A percentile compares a stretch with the other conserved stretches of the same genome.
Evolutionary conservation across 192 early-diverging fungal species (phyloP).

Genomic region (Mortierella alpina): DNA sequence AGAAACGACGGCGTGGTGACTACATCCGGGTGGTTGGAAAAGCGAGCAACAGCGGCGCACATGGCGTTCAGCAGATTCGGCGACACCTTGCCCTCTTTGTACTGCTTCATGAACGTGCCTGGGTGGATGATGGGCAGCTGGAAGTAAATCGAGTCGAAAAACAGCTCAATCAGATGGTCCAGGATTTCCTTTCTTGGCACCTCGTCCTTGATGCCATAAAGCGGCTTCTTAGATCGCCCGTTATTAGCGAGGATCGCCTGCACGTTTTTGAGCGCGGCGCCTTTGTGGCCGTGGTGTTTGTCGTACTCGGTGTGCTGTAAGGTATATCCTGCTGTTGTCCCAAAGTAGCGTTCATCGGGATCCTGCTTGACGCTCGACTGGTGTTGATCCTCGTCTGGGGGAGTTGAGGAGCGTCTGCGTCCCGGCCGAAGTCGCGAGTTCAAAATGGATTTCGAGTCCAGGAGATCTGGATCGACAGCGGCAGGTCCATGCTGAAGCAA

Average conservation of each 20-base stretch:
- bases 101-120: slow-evolving; percentile 55
- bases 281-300: slow-evolving; percentile 14
- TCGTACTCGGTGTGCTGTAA: slow-evolving; percentile 31
- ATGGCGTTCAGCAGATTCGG: slow-evolving; percentile 59
- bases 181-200: slow-evolving; percentile 58
- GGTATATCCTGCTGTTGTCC: slow-evolving; percentile 36
- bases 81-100: slow-evolving; percentile 55
- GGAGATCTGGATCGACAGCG: slow-evolving; percentile 36
- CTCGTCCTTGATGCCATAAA: slow-evolving; percentile 50
- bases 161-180: slow-evolving; percentile 61
- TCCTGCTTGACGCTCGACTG: slow-evolving; percentile 9
- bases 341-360: slow-evolving; percentile 47
- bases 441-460: slow-evolving; percentile 29
- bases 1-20: slow-evolving; percentile 59
- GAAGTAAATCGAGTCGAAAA: slow-evolving; percentile 58
- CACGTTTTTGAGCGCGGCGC: slow-evolving; percentile 21
- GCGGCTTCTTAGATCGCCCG: slow-evolving; percentile 26
- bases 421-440: slow-evolving; percentile 39
- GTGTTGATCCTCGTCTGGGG: slow-evolving; percentile 1
- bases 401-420: slow-evolving; percentile 6
- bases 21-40: slow-evolving; percentile 59
- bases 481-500: slow-evolving; percentile 61
- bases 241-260: slow-evolving; percentile 16
- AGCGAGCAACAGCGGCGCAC: slow-evolving; percentile 61
- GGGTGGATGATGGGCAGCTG: slow-evolving; percentile 63